Evolutionary conservation across 352 stramenopile species (phyloP), one percentile per base, ranked within the genome.

Genomic region (Pythium vanterpoolii): DNA sequence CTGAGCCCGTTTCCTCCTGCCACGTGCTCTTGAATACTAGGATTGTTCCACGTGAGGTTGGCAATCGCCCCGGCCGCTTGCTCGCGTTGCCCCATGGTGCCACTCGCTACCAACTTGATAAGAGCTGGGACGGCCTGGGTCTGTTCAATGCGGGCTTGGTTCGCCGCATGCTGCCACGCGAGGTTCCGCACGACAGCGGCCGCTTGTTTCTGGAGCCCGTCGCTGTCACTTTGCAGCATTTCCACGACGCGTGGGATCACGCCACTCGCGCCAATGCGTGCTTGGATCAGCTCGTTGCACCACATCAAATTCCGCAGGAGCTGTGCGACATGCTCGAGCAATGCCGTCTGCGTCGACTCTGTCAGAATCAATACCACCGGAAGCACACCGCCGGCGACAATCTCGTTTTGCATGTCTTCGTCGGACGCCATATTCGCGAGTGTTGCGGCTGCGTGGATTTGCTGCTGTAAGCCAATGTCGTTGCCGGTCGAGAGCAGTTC

Each of bases 11-110:
- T 52, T 1, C 19, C 23, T 24, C 31, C 26, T n/a, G 52, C 46
- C 3, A 67, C 52, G 44, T 46, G 42, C 3, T 60, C 54, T 30
- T 67, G 60, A 10, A 56, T 26, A 0, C 7, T 19, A 1, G 36
- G 36, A 45, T 67, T 67, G 30, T 67, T 60, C 53, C 46, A 59
- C 39, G 46, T 23, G 16, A 68, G 40, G 34, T 68, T 68, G 16
- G 53, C 53, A 18, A 68, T 43, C 11, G 61, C 54, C 11, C 47
- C 61, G 1, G 54, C 61, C 27, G 54, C 61, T n/a, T 62, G 38
- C 16, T 68, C 55, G 5, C 61, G 54, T 18, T 63, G 61, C 16
- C 47, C 40, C 5, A 16, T 46, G 5, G 52, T 62, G 16, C 60
- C 60, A 5, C 18, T 47, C 10, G 27, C 0, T 10, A 63, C 6